phyloP scores from a whole-genome alignment of 805 yeast genomes.

The Kodamaea kaohsiungensis region DNA sequence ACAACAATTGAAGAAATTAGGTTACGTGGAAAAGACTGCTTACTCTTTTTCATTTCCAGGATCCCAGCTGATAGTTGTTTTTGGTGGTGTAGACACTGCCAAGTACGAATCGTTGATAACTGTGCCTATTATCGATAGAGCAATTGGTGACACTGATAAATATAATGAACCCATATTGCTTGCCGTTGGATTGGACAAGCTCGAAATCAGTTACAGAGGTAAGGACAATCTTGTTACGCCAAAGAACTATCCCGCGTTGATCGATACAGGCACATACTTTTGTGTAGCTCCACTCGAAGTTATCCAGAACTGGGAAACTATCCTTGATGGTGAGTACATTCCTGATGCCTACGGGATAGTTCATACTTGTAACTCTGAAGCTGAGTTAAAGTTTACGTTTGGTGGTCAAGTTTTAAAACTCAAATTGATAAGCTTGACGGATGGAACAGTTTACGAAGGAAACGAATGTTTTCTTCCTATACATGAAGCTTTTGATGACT shows the following conservation, averaged over 20 bases:
- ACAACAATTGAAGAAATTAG: neutral
- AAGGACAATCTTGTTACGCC: constrained; percentile 3
- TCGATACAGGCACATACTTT: constrained; percentile 10
- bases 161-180: constrained; percentile 9
- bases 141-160: constrained; percentile 8
- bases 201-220: neutral
- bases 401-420: neutral
- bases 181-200: constrained; percentile 11
- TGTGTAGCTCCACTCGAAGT: constrained; percentile 9
- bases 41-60: neutral
- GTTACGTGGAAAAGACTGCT: neutral
- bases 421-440: neutral
- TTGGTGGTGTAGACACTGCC: constrained; percentile 10
- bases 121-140: constrained; percentile 10
- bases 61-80: neutral
- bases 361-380: neutral
- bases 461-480: neutral
- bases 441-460: neutral
- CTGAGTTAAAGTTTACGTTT: neutral
- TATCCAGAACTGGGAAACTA: constrained; percentile 4
- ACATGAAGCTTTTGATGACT: constrained; percentile 1
- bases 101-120: constrained; percentile 11
- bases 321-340: neutral
- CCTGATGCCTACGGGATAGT: neutral
- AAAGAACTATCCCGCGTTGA: constrained; percentile 10